Base-by-base conservation (phyloP, 306 rosid species). In the Lathyrus oleraceus region DNA sequence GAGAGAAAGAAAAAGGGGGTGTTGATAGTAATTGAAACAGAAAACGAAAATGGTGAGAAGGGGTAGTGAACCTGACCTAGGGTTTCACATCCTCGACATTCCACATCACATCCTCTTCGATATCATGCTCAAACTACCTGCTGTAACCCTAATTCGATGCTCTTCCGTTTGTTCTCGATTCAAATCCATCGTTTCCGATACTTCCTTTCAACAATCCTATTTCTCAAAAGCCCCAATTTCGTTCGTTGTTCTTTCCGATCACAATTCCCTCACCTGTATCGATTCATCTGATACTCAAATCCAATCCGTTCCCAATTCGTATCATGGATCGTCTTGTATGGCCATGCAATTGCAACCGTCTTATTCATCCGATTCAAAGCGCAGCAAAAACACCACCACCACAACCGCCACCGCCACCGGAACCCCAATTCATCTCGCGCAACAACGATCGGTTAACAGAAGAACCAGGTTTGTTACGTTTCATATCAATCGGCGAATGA, bases 81-180 rank as follows among this genome's bases (percentile, higher is more conserved):
- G 64, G 64, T 53, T 68, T 35, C 74, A 69, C 28, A 21, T 69
- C 23, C 27, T 39, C 5, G 67, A 70, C 14, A 15, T 42, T 3
- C 76, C 76, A 8, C 8, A 45, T 30, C 76, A 72, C 61, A 13
- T 72, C n/a, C 65, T 71, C 13, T 65, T 10, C 13, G 59, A 72
- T 10, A 78, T 78, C n/a, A 21, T 78, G 20, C 15, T 28, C 3
- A 65, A 58, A 6, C 74, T 78, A 0, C 74, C 82, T 0, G 70
- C 71, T 0, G 1, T 19, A 4, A 65, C 82, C 35, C 3, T 78
- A 20, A 2, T 72, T 6, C 43, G 49, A 2, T 65, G 78, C 15
- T 23, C 30, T 3, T 47, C 51, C 20, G 82, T 78, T 1, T 78
- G 74, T 51, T 57, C 36, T 8, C 4, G 45, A 58, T 47, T 72